Conservation (phyloP, 768 basidiomycete genomes). For the Podaxis pistillaris region DNA sequence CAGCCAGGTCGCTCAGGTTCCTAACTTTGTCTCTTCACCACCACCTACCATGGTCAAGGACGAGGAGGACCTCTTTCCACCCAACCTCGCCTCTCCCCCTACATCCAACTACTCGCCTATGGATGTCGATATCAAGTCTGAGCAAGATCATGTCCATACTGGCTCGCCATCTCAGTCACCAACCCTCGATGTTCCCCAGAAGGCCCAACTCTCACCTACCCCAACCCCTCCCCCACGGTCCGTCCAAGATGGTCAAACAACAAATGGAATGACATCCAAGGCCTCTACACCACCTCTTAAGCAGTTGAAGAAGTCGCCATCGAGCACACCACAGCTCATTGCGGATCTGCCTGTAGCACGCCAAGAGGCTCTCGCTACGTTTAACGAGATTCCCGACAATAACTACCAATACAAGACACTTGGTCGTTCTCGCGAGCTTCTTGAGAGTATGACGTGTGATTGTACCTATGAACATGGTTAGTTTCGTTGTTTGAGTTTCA, state of each 20-base stretch:
- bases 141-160: conserved; percentile 17
- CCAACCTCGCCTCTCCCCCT: conserved; percentile 24
- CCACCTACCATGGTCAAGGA: conserved; percentile 15
- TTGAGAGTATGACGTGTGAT: conserved; percentile 96
- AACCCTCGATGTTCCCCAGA: conserved; percentile 32
- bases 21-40: conserved; percentile 8
- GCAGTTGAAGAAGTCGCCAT: conserved; percentile 27
- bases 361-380: conserved; percentile 67
- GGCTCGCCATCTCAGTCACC: conserved; percentile 33
- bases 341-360: conserved; percentile 77
- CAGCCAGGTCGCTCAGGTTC: conserved; percentile 5
- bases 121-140: conserved; percentile 32
- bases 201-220: conserved; percentile 29
- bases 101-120: conserved; percentile 25
- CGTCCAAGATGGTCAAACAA: conserved; percentile 17
- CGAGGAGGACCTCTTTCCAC: conserved; percentile 27
- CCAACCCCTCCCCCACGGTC: conserved; percentile 31
- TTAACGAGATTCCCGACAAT: conserved; percentile 71
- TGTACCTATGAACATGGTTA: conserved; percentile 81
- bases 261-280: conserved; percentile 33
- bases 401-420: conserved; percentile 86
- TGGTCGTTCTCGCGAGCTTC: conserved; percentile 83
- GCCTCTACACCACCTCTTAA: conserved; percentile 39
- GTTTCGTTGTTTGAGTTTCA: conserved; percentile 33
- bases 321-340: conserved; percentile 63